Percentiles rank a stretch among this genome's conserved stretches.
phyloP scores from a whole-genome alignment of 2,329 filamentous ascomycete genomes.

The Endothia cerciana region DNA sequence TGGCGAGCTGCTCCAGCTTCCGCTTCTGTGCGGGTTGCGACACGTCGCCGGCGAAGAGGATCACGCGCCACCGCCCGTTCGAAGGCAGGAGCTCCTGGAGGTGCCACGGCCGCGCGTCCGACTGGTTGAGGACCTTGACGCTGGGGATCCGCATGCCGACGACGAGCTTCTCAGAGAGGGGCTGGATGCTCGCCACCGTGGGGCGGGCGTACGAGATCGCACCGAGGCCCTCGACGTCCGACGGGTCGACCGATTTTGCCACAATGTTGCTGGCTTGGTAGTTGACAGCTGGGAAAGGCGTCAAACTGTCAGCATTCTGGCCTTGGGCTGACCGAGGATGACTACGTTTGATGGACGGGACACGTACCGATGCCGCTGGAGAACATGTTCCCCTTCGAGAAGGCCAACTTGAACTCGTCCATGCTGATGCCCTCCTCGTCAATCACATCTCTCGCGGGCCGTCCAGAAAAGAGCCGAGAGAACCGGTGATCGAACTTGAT shows the following conservation, averaged over 20 bases:
- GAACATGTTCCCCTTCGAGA: slow-evolving; percentile 63
- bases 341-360: too few relatives aligned
- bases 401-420: slow-evolving; percentile 64
- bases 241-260: too few relatives aligned
- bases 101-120: slow-evolving; percentile 58
- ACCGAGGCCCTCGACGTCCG: too few relatives aligned
- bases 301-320: too few relatives aligned
- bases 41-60: slow-evolving; percentile 66
- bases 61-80: slow-evolving; percentile 60
- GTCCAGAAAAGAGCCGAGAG: slow-evolving; percentile 58
- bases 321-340: too few relatives aligned
- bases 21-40: slow-evolving; percentile 45
- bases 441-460: slow-evolving; percentile 61
- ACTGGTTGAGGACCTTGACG: slow-evolving; percentile 63
- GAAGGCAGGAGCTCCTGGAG: slow-evolving; percentile 58
- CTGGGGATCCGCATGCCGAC: slow-evolving; percentile 63
- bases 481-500: slow-evolving; percentile 67
- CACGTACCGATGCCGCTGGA: too few relatives aligned
- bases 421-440: slow-evolving; percentile 65
- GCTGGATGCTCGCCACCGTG: too few relatives aligned
- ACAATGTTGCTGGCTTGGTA: slow-evolving; percentile 61
- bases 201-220: too few relatives aligned
- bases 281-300: slow-evolving; percentile 55
- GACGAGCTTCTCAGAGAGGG: slow-evolving; percentile 42
- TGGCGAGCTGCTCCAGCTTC: slow-evolving; percentile 43